Base-by-base conservation (phyloP, 2,329 filamentous ascomycete genomes). In the Fusarium albosuccineum region DNA sequence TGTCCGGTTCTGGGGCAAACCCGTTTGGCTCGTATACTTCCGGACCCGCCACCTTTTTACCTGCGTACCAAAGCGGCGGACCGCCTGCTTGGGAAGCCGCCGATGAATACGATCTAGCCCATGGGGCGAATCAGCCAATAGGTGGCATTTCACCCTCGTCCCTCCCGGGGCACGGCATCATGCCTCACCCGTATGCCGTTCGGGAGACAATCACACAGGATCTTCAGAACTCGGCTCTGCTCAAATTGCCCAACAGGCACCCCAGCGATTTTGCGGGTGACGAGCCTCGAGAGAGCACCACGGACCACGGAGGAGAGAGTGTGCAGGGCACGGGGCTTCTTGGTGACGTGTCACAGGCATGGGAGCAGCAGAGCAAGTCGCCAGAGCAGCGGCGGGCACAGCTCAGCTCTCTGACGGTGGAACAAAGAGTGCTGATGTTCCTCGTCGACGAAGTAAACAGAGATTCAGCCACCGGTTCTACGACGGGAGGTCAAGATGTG, bases 111-210 rank as follows among this genome's bases (percentile, higher is more conserved):
- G 37, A 63, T 11, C 22, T 62, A 34, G 67, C 68, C 34, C 14
- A 27, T 10, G 57, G 54, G 49, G 45, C 22, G 5, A 68, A 70
- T 4, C 10, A 30, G 13, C 53, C 58, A 48, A 29, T 63, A 22
- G 40, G 41, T 8, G 49, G 34, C 27, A 42, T 17, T 11, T n/a
- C 39, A 22, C 26, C 29, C 22, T 37, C 46, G 8, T 33, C 49
- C 33, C 6, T 37, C 40, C 7, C 58, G 9, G 60, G 65, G 9
- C 41, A 57, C 14, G 67, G 69, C 8, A 62, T 70, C 29, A 61
- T 71, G 57, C 62, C 67, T 17, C 61, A 72, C 9, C 61, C 70
- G 2, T 72, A 72, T 57, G 70, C 70, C 11, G 16, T 67, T 26
- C 62, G 70, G 1, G 59, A 58, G 30, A 65, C 68, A 14, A 53